Evolutionary conservation across 352 stramenopile genomes (phyloP), one percentile per base, ranked within the genome.

Genomic region (Phytopythium kandeliae): DNA sequence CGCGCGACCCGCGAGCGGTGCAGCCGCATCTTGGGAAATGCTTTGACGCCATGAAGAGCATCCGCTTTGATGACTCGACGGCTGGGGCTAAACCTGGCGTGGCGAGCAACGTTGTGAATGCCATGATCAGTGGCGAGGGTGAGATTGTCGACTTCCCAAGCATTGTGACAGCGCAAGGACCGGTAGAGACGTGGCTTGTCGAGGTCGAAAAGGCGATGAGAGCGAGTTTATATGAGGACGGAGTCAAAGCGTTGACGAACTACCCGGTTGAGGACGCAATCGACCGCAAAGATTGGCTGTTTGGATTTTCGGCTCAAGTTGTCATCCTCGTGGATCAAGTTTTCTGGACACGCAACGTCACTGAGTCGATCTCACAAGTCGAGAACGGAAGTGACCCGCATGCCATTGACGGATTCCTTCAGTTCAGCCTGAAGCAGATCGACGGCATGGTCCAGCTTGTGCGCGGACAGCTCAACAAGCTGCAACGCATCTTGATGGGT

Each of bases 1-100:
- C 88, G 0, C 74, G 87, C 5, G 89, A 97, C 24, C 89, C 89
- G 6, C 78, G 84, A 2, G 87, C 89, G 24, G 89, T 96, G 10
- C 89, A 97, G 46, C 88, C 89, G 0, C 89, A 97, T 62, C 66
- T 97, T 25, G 78, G 76, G 4, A 97, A 97, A 51, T 97, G 88
- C 54, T 97, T 97, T 56, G 89, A 97, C 46, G 88, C 88, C 4
- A 96, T 97, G 74, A 96, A 96, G 60, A 92, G 79, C 38, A 90
- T 97, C 46, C 78, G 84, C 8, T 97, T 97, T 56, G 76, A 77
- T 33, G 77, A 87, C 30, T 56, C 57, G 2, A 50, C 57, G 12
- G 30, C 19, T 60, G 13, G 13, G 24, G 33, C 57, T 4, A 65
- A 65, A 30, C n/a, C 59, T 22, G 63, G 62, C 13, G 60, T 59